Evolutionary conservation across 176 grass and related monocot genomes (phyloP).

Genomic region (Musa schizocarpa): DNA sequence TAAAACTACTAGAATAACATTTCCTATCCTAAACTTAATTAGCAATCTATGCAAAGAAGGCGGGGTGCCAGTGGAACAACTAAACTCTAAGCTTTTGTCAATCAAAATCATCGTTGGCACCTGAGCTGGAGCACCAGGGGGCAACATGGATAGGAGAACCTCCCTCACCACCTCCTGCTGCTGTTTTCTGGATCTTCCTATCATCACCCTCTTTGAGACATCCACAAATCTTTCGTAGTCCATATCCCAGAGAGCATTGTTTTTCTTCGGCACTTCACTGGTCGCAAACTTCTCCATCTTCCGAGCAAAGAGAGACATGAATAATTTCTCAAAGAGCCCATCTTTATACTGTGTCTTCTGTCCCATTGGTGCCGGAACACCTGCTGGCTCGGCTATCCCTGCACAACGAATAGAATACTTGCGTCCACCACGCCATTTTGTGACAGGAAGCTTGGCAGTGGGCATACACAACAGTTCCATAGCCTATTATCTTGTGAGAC

Average conservation of each 20-base stretch:
- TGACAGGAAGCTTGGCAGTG: conserved; percentile 15
- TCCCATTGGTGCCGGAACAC: conserved; percentile 69
- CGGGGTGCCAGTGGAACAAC: too few relatives aligned
- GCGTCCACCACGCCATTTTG: neutral
- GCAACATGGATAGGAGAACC: conserved; percentile 83
- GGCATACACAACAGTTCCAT: conserved; percentile 23
- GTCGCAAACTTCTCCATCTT: conserved; percentile 82
- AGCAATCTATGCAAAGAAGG: too few relatives aligned
- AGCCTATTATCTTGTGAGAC: neutral
- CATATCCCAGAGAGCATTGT: conserved; percentile 61
- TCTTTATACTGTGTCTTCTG: conserved; percentile 86
- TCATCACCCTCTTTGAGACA: conserved; percentile 72
- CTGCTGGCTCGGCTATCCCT: conserved; percentile 38
- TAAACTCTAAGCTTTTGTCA: neutral
- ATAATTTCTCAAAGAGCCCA: conserved; percentile 60
- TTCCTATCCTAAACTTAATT: neutral
- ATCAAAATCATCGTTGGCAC: conserved; percentile 13
- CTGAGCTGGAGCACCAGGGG: conserved; percentile 59
- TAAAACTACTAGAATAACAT: neutral
- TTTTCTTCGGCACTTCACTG: conserved; percentile 2
- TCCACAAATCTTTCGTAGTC: conserved; percentile 93
- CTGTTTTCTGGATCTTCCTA: conserved; percentile 53
- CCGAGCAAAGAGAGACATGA: conserved; percentile 77
- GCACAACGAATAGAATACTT: neutral
- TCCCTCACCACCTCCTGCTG: conserved; percentile 87